These are phyloP conservation scores for Agaricus subrufescens DNA, from an alignment of 768 basidiomycete species.

Conservation along the genomic window DNA sequence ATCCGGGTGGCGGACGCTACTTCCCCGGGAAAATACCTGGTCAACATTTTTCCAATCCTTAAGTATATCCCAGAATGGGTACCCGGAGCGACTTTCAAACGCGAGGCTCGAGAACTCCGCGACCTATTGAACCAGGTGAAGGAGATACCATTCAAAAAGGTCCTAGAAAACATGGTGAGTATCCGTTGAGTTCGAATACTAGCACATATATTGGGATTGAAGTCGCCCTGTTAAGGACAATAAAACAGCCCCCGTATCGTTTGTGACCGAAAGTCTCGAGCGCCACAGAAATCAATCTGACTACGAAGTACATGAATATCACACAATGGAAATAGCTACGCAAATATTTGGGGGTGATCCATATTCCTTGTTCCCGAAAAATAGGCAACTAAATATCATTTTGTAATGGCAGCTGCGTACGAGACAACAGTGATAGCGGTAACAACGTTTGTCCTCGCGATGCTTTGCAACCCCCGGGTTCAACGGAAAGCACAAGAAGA, in stretches of 20 bases:
- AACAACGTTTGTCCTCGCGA: constrained; percentile 2
- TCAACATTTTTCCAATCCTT: not conserved
- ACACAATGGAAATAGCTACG: not conserved
- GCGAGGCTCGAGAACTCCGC: not conserved
- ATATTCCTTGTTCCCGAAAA: not conserved
- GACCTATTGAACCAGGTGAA: not conserved
- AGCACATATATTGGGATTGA: no score
- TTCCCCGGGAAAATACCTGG: not conserved
- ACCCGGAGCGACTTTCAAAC: constrained; percentile 1
- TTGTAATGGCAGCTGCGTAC: not conserved
- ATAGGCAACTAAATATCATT: not conserved
- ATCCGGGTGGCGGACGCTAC: not conserved
- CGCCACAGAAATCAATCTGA: not conserved
- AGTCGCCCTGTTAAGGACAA: not conserved
- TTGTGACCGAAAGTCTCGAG: not conserved
- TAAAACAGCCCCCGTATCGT: not conserved
- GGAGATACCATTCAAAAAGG: not conserved
- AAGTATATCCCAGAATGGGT: constrained; percentile 1
- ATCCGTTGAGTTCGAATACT: not conserved
- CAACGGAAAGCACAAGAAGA: constrained; percentile 17
- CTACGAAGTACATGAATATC: not conserved
- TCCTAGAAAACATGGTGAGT: not conserved
- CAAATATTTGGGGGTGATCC: not conserved
- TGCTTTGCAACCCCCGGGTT: constrained; percentile 10
- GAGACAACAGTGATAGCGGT: not conserved